These are phyloP conservation scores for Paralagenidium karlingii DNA, from an alignment of 352 stramenopile genomes.

Conservation along the genomic window DNA sequence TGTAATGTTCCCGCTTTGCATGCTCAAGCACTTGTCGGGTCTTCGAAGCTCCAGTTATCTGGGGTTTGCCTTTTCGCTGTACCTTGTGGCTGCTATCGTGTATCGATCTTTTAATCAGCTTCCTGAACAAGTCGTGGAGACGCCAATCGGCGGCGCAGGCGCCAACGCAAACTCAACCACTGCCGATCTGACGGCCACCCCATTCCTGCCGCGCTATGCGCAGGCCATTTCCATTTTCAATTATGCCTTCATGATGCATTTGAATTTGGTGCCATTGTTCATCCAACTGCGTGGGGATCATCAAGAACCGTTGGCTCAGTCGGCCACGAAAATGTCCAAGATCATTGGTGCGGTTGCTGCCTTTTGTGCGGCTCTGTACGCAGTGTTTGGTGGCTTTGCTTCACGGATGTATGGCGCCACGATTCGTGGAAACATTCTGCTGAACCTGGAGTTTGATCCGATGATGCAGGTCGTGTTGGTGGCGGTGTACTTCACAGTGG, in stretches of 20 bases:
- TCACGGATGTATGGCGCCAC: constrained; percentile 37
- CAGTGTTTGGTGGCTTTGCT: constrained; percentile 30
- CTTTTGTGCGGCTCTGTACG: constrained; percentile 54
- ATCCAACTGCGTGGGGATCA: constrained; percentile 50
- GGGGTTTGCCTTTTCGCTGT: constrained; percentile 51
- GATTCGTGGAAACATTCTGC: constrained; percentile 58
- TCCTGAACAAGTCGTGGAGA: no score
- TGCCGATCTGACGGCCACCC: no score
- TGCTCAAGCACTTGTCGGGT: constrained; percentile 56
- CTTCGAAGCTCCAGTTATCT: constrained; percentile 60
- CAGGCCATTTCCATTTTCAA: constrained; percentile 67
- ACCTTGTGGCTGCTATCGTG: constrained; percentile 35
- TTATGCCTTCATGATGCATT: constrained; percentile 79
- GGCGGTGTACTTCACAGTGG: constrained; percentile 49
- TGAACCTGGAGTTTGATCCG: constrained; percentile 62
- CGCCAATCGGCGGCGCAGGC: no score
- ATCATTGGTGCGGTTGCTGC: constrained; percentile 31
- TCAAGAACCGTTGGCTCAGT: constrained; percentile 28
- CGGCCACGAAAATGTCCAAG: constrained; percentile 31
- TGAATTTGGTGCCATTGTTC: constrained; percentile 70
- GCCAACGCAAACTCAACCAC: no score
- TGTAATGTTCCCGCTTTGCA: constrained; percentile 50
- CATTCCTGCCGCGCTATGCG: constrained; percentile 28
- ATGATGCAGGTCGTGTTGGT: constrained; percentile 57
- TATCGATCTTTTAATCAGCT: constrained; percentile 41